Evolutionary conservation across 2,329 filamentous ascomycete species (phyloP).

Genomic region (Penicillium sp.): DNA sequence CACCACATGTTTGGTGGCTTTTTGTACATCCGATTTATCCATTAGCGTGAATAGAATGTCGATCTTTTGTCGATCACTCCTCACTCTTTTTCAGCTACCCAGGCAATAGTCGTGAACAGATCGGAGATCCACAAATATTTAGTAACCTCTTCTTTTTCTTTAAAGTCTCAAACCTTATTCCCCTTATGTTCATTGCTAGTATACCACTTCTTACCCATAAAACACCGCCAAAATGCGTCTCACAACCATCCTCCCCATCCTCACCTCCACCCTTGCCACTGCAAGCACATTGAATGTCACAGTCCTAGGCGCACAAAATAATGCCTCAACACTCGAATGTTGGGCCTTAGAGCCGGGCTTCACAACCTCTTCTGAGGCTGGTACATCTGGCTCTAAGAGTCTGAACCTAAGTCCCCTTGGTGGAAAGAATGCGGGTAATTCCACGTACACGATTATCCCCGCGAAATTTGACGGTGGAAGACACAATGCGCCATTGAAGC

Average conservation of each 20-base stretch:
- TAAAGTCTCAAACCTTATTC: neutral
- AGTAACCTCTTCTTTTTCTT: neutral
- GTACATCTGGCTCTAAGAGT: constrained; percentile 31
- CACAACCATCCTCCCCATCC: constrained; percentile 9
- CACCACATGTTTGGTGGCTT: neutral
- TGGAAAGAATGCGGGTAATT: constrained; percentile 24
- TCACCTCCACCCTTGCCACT: constrained; percentile 11
- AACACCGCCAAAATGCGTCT: constrained; percentile 11
- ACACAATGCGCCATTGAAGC: constrained; percentile 45
- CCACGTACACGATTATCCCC: constrained; percentile 41
- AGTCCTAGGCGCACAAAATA: constrained; percentile 37
- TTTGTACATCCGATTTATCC: neutral
- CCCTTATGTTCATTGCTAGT: neutral
- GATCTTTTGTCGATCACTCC: constrained; percentile 14
- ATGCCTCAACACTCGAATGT: constrained; percentile 47
- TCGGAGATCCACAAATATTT: neutral
- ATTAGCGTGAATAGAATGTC: constrained; percentile 9
- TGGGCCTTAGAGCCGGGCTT: constrained; percentile 46
- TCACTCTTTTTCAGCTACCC: neutral
- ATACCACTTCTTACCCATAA: neutral
- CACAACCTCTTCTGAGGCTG: constrained; percentile 30
- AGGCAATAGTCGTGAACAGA: neutral
- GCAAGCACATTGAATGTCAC: constrained; percentile 44
- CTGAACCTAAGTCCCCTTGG: constrained; percentile 34
- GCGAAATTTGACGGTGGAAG: constrained; percentile 40